Conservation (phyloP, 2,329 filamentous ascomycete genomes). For the Colletotrichum trifolii region DNA sequence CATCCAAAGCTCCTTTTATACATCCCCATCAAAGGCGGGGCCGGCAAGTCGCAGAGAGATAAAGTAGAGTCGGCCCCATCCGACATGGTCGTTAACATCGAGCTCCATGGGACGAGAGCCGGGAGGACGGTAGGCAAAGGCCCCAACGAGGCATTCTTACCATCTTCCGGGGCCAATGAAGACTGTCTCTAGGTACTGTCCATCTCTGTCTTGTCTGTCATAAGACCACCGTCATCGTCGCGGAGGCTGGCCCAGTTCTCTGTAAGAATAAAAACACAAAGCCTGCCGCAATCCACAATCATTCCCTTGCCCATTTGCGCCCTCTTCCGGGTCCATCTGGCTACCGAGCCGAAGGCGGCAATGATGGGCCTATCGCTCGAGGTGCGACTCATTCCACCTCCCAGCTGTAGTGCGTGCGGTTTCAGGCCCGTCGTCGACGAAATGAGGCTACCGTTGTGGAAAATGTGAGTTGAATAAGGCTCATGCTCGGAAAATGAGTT, state of each 20-base stretch:
- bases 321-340: not conserved
- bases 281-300: not conserved
- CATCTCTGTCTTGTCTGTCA: not conserved
- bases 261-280: not conserved
- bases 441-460: not conserved
- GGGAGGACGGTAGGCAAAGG: too few relatives aligned
- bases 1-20: not conserved
- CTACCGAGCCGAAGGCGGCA: not conserved
- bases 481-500: accelerated
- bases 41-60: slow-evolving; percentile 5
- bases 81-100: not conserved
- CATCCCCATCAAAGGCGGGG: not conserved
- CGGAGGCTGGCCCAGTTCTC: not conserved
- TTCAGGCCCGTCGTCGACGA: slow-evolving; percentile 3
- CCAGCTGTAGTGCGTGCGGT: not conserved
- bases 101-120: slow-evolving; percentile 1
- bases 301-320: not conserved
- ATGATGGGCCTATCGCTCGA: not conserved
- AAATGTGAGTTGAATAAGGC: not conserved
- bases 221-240: not conserved
- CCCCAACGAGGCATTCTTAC: not conserved
- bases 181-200: too few relatives aligned
- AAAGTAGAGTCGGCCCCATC: slow-evolving; percentile 1
- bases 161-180: not conserved
- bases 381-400: slow-evolving; percentile 11